phyloP scores from a whole-genome alignment of 495 filamentous ascomycete genomes.

The Barbatosphaeria neglecta region DNA sequence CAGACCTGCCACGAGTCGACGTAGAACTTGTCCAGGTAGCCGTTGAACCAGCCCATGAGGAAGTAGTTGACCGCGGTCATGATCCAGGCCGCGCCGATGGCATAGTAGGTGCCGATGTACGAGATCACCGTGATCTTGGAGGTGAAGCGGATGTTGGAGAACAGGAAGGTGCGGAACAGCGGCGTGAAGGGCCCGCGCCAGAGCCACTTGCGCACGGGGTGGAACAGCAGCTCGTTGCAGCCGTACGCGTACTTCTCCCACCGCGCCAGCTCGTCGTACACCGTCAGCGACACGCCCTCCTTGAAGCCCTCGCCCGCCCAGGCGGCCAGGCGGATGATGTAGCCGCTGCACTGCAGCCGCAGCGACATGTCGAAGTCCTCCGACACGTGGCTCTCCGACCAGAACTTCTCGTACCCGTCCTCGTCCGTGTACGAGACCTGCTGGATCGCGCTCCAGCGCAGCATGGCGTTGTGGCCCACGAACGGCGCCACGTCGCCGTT shows the following conservation, averaged over 20 bases:
- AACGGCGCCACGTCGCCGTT: slow-evolving; percentile 80
- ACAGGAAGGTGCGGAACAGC: slow-evolving; percentile 59
- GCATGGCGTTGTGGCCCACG: slow-evolving; percentile 67
- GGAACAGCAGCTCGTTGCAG: slow-evolving; percentile 74
- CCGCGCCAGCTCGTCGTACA: slow-evolving; percentile 72
- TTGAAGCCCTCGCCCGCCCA: slow-evolving; percentile 71
- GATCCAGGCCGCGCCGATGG: slow-evolving; percentile 68
- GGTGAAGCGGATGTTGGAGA: slow-evolving; percentile 62
- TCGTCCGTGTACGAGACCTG: slow-evolving; percentile 58
- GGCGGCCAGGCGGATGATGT: slow-evolving; percentile 61
- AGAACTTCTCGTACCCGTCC: slow-evolving; percentile 66
- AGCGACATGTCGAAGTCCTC: slow-evolving; percentile 84
- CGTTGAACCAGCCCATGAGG: slow-evolving; percentile 64
- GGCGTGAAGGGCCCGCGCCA: slow-evolving; percentile 60
- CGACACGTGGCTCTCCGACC: slow-evolving; percentile 73
- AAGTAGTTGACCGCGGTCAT: slow-evolving; percentile 71
- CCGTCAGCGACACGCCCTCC: slow-evolving; percentile 73
- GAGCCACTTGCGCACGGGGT: slow-evolving; percentile 55
- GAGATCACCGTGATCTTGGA: slow-evolving; percentile 73
- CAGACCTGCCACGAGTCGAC: slow-evolving; percentile 66
- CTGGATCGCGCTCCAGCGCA: slow-evolving; percentile 71
- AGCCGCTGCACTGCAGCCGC: slow-evolving; percentile 59
- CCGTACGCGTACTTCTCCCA: slow-evolving; percentile 86
- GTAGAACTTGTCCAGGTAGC: slow-evolving; percentile 64
- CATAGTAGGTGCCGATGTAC: slow-evolving; percentile 83